phyloP scores from a whole-genome alignment of 1,284 basidiomycete genomes.

The Rhodotorula sp. region DNA sequence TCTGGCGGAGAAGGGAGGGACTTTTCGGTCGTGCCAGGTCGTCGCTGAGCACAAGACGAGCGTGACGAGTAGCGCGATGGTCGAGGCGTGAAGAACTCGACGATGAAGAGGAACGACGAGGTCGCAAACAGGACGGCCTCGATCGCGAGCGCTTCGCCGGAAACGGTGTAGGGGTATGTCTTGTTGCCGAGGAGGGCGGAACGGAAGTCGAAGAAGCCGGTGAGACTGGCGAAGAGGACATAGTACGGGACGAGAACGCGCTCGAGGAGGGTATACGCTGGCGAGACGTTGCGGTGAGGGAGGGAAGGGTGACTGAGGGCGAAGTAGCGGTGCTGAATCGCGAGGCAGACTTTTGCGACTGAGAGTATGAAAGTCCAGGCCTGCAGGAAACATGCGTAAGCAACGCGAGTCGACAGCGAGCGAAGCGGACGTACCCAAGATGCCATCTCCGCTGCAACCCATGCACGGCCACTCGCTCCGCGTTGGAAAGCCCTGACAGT shows the following conservation, averaged over 20 bases:
- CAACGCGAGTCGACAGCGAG: background rate
- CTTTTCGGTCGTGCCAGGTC: background rate
- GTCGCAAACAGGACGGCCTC: slow-evolving; percentile 43
- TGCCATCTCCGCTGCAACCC: slow-evolving; percentile 2
- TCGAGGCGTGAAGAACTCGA: slow-evolving; percentile 48
- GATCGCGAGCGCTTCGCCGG: slow-evolving; percentile 19
- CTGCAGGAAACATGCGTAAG: background rate
- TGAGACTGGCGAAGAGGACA: slow-evolving; percentile 46
- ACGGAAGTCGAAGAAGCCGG: slow-evolving; percentile 47
- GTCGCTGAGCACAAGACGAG: background rate
- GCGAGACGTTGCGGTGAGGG: slow-evolving; percentile 30
- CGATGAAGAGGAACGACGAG: slow-evolving; percentile 46
- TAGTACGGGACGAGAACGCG: slow-evolving; percentile 46
- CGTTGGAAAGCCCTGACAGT: background rate
- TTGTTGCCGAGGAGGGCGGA: slow-evolving; percentile 45
- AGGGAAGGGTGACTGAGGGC: slow-evolving; percentile 32
- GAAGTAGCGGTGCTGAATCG: slow-evolving; percentile 16
- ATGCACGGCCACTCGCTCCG: slow-evolving; percentile 3
- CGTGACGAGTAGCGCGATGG: slow-evolving; percentile 36
- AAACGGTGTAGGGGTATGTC: slow-evolving; percentile 22
- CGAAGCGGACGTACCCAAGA: slow-evolving; percentile 26
- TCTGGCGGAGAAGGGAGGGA: slow-evolving; percentile 33
- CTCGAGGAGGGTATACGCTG: slow-evolving; percentile 38
- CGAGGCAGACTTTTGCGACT: slow-evolving; percentile 36
- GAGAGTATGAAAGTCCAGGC: slow-evolving; percentile 28